phyloP scores from a whole-genome alignment of 2,329 filamentous ascomycete species.

The Emmonsiellopsis sp. region DNA sequence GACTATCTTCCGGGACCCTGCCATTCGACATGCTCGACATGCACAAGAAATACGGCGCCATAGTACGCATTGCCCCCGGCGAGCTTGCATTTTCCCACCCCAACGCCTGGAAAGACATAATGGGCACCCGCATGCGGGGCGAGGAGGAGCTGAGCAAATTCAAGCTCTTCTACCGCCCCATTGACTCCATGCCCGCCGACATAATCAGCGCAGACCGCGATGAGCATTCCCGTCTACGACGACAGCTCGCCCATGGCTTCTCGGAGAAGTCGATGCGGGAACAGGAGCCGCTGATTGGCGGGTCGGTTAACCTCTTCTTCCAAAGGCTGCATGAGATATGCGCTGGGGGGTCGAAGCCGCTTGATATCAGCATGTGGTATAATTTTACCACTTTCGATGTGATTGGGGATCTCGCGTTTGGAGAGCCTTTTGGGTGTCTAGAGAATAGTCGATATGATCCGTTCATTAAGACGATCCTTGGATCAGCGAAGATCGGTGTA shows the following conservation, averaged over 20 bases:
- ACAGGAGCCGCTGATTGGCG: slow-evolving; percentile 25
- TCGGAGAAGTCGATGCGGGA: slow-evolving; percentile 29
- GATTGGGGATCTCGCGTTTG: slow-evolving; percentile 23
- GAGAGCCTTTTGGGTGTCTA: slow-evolving; percentile 22
- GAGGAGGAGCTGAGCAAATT: slow-evolving; percentile 16
- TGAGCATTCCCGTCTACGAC: slow-evolving; percentile 19
- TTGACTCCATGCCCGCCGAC: not conserved
- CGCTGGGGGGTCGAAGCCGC: slow-evolving; percentile 5
- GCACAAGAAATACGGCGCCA: slow-evolving; percentile 19
- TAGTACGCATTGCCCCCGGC: slow-evolving; percentile 21
- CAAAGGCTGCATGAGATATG: slow-evolving; percentile 14
- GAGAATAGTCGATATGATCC: slow-evolving; percentile 16
- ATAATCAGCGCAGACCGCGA: slow-evolving; percentile 12
- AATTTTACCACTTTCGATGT: slow-evolving; percentile 26
- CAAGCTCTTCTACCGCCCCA: slow-evolving; percentile 10
- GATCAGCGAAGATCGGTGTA: slow-evolving; percentile 7
- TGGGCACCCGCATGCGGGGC: slow-evolving; percentile 12
- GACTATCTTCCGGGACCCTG: slow-evolving; percentile 12
- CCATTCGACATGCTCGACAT: slow-evolving; percentile 15
- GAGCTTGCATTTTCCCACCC: slow-evolving; percentile 17
- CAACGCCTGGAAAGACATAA: slow-evolving; percentile 22
- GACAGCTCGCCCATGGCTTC: slow-evolving; percentile 28
- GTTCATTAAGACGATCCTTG: slow-evolving; percentile 18
- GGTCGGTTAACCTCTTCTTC: slow-evolving; percentile 24
- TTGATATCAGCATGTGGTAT: slow-evolving; percentile 22